A percentile compares a stretch with the other conserved stretches of the same genome.
Conservation (phyloP, 208 protist genomes). For the Acanthamoeba lenticulata region DNA sequence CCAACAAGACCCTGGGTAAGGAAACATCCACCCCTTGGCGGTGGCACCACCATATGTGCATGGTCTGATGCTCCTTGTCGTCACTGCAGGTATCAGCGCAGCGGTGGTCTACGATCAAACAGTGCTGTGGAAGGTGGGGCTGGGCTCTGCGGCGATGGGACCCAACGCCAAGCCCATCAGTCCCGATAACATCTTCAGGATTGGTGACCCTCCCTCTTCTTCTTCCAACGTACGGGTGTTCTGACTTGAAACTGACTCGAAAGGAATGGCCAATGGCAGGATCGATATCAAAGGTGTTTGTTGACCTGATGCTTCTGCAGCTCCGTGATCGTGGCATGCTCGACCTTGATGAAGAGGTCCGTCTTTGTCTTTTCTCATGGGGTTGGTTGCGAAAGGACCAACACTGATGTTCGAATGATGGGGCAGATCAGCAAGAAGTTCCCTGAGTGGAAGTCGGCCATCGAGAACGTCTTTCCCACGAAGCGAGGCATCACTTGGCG, state of each 20-base stretch:
- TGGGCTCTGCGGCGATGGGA: not conserved
- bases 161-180: not conserved
- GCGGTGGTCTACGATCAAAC: not conserved
- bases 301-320: not conserved
- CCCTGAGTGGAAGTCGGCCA: not conserved
- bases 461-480: not conserved
- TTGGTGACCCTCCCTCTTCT: not conserved
- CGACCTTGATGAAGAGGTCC: not conserved
- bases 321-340: not conserved
- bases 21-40: too few species aligned
- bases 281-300: not conserved
- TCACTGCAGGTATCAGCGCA: not conserved
- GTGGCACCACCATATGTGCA: too few species aligned
- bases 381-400: too few species aligned
- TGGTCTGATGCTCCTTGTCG: not conserved
- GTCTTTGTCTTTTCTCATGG: not conserved
- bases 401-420: not conserved
- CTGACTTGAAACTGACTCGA: too few species aligned
- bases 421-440: not conserved
- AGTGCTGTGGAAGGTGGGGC: not conserved
- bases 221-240: not conserved
- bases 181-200: not conserved
- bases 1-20: not conserved
- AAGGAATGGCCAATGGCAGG: not conserved
- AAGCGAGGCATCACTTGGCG: not conserved